Conservation (phyloP, 805 yeast species). For the Lachancea lanzarotensis region DNA sequence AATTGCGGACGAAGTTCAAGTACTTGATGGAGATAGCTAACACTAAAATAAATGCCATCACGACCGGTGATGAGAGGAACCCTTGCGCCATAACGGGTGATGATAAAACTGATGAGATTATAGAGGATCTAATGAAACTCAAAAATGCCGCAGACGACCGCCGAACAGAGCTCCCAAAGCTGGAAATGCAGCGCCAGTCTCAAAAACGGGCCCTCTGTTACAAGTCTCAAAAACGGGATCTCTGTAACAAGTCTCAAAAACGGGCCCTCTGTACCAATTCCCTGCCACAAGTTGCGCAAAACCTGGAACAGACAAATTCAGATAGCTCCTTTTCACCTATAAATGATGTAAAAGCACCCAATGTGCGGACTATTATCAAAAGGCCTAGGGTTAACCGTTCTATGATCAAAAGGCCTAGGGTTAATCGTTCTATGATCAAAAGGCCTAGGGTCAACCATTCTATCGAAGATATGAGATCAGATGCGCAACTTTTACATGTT, state of each 20-base stretch:
- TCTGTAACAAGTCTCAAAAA: no score
- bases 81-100: neutral
- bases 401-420: no score
- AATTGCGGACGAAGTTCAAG: neutral
- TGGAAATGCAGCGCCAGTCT: neutral
- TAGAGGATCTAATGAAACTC: neutral
- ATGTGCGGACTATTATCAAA: no score
- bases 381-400: no score
- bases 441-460: no score
- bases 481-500: no score
- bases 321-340: no score
- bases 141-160: neutral
- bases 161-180: neutral
- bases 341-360: no score
- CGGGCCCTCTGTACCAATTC: neutral
- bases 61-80: neutral
- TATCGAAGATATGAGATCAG: no score
- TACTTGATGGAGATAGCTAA: neutral
- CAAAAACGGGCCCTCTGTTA: neutral
- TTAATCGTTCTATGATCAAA: no score
- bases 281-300: neutral
- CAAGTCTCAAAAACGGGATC: no score
- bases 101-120: neutral
- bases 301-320: neutral
- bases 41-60: neutral